These are phyloP conservation scores for Paramyrothecium roridum DNA, from an alignment of 2,329 filamentous ascomycete species.

Conservation along the genomic window DNA sequence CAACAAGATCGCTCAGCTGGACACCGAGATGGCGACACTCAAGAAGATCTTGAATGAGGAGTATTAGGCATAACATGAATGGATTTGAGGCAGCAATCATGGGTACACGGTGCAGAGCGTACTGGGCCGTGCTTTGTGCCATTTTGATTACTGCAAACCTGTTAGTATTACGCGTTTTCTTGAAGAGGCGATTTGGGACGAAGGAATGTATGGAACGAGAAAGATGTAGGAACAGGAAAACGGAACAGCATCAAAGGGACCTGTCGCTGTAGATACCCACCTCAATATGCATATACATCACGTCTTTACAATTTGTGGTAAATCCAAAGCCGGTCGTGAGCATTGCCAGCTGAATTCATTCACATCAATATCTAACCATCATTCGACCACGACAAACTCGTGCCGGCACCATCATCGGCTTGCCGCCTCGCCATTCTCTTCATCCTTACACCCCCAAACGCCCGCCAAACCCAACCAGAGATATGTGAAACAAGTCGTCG, in stretches of 20 bases:
- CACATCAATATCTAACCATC: too few species aligned
- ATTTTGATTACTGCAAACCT: neutral
- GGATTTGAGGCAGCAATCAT: neutral
- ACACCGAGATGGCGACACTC: slow-evolving; percentile 66
- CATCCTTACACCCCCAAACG: too few species aligned
- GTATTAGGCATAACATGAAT: slow-evolving; percentile 32
- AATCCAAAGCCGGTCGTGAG: too few species aligned
- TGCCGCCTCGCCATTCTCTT: too few species aligned
- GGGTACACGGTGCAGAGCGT: too few species aligned
- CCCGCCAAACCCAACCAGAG: too few species aligned
- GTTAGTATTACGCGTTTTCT: too few species aligned
- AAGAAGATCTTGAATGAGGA: slow-evolving; percentile 59
- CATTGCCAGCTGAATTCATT: too few species aligned
- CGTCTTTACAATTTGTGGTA: neutral
- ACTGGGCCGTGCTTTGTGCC: too few species aligned
- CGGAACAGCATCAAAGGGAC: neutral
- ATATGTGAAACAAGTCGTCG: too few species aligned
- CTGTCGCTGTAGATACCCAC: neutral
- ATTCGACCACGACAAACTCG: too few species aligned
- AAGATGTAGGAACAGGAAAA: neutral
- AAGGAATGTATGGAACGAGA: neutral
- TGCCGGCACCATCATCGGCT: too few species aligned
- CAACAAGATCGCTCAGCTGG: slow-evolving; percentile 68
- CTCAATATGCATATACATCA: neutral
- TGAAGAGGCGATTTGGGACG: neutral